A percentile compares a stretch with the other conserved stretches of the same genome.
These are phyloP conservation scores for Monascus purpureus DNA, from an alignment of 495 filamentous ascomycete species.

Conservation along the genomic window DNA sequence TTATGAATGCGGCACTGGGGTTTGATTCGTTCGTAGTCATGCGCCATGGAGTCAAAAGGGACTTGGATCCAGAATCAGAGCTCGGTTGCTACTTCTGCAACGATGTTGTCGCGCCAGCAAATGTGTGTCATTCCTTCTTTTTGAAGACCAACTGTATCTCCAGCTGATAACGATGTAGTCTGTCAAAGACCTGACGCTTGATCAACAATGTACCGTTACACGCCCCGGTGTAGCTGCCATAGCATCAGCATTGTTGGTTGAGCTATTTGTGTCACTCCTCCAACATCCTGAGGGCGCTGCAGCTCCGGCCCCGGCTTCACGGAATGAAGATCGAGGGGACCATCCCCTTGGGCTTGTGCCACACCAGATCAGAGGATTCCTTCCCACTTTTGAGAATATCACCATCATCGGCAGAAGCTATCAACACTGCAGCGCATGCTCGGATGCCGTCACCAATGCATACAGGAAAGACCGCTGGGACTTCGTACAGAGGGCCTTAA, in stretches of 20 bases:
- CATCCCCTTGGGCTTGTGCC: slow-evolving; percentile 81
- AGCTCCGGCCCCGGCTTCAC: slow-evolving; percentile 45
- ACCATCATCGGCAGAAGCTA: slow-evolving; percentile 70
- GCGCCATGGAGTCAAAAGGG: slow-evolving; percentile 60
- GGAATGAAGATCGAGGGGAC: slow-evolving; percentile 40
- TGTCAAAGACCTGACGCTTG: slow-evolving; percentile 81
- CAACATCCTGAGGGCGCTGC: slow-evolving; percentile 60
- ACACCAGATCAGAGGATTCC: slow-evolving; percentile 85
- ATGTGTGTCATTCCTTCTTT: slow-evolving; percentile 45
- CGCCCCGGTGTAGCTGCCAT: slow-evolving; percentile 84
- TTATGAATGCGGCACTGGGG: slow-evolving; percentile 89
- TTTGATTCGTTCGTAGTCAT: slow-evolving; percentile 97
- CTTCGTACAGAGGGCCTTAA: slow-evolving; percentile 76
- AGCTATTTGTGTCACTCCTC: slow-evolving; percentile 72
- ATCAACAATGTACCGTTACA: slow-evolving; percentile 97
- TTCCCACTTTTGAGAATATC: slow-evolving; percentile 76
- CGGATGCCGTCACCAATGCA: slow-evolving; percentile 52
- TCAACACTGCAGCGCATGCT: slow-evolving; percentile 86
- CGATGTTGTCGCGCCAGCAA: slow-evolving; percentile 87
- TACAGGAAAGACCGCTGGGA: slow-evolving; percentile 69
- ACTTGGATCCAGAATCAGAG: slow-evolving; percentile 29
- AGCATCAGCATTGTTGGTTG: slow-evolving; percentile 84
- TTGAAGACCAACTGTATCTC: not conserved
- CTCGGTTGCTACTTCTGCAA: slow-evolving; percentile 98
- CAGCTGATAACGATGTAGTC: slow-evolving; percentile 49